Percentiles rank a stretch among this genome's conserved stretches.
Conservation (phyloP, 129 eudicot species). For the Deinandra increscens region DNA sequence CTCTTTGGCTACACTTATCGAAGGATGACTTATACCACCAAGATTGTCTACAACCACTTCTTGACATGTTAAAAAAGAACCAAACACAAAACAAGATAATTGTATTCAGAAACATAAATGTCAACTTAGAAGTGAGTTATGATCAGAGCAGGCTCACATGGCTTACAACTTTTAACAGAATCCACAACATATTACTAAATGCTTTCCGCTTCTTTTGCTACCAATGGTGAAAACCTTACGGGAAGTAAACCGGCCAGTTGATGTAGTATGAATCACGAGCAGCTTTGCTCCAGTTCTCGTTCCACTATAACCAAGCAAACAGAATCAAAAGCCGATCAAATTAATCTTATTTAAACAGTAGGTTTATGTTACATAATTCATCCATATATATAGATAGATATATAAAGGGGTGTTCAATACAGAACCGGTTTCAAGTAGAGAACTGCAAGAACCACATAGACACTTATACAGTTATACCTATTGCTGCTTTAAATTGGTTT, state of each 20-base stretch:
- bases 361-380: slow-evolving; percentile 9
- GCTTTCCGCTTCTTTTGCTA: neutral
- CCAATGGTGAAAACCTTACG: slow-evolving; percentile 34
- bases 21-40: neutral
- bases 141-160: slow-evolving; percentile 30
- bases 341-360: neutral
- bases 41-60: neutral
- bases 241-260: slow-evolving; percentile 89
- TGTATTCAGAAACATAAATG: neutral
- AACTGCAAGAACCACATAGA: neutral
- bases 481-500: neutral
- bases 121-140: neutral
- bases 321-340: neutral
- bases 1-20: neutral
- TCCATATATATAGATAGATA: neutral
- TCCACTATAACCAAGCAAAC: slow-evolving; percentile 65
- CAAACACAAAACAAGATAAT: neutral
- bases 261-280: slow-evolving; percentile 77
- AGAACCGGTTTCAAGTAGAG: neutral
- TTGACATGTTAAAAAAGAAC: neutral
- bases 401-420: neutral
- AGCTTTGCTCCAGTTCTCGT: slow-evolving; percentile 56
- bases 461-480: neutral
- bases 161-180: slow-evolving; percentile 17
- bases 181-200: slow-evolving; percentile 12